Evolutionary conservation across 1,139 yeast genomes (phyloP), one percentile per base, ranked within the genome.

Genomic region (Blastobotrys serpentis): DNA sequence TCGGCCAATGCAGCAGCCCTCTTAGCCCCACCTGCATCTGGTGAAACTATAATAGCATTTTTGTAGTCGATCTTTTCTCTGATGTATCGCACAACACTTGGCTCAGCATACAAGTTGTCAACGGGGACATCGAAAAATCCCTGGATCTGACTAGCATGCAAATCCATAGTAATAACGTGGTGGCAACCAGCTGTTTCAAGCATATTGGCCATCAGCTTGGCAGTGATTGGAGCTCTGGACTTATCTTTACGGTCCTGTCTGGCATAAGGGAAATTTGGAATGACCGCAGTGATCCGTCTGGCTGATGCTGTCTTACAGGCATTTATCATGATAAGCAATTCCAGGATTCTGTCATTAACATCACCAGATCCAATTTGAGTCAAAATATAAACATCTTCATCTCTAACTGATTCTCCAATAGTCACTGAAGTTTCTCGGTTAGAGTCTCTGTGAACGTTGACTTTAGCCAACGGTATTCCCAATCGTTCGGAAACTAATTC

Each of bases 1-100:
- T 92, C 98, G 44, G 98, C 98, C 58, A 92, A 75, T 6, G 92
- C 87, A 1, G 98, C 98, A 8, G 96, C 98, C 64, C 98, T 81
- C 69, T 92, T 92, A 52, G 98, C 98, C 51, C 98, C 98, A 62
- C 98, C 98, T 3, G 98, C 98, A 72, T 92, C 98, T 2, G 98
- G 98, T 1, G 97, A 88, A 18, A 89, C 88, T 52, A 92, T 85
- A 51, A 90, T 88, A 32, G 94, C 82, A 55, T 88, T 82, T 39
- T 78, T 74, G 59, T 69, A 71, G 62, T 76, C 82, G 51, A 86
- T 77, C 57, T 82, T 77, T 60, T 87, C 96, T 56, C 81, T 80
- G 54, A 92, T 88, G 65, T 88, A 90, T 63, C 92, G 77, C 52
- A 90, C 87, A 32, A 87, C 96, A 60, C 88, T 82, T 48, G 98